Evolutionary conservation across 1,284 basidiomycete species (phyloP).

Genomic region (Cryptococcus maquisensis): DNA sequence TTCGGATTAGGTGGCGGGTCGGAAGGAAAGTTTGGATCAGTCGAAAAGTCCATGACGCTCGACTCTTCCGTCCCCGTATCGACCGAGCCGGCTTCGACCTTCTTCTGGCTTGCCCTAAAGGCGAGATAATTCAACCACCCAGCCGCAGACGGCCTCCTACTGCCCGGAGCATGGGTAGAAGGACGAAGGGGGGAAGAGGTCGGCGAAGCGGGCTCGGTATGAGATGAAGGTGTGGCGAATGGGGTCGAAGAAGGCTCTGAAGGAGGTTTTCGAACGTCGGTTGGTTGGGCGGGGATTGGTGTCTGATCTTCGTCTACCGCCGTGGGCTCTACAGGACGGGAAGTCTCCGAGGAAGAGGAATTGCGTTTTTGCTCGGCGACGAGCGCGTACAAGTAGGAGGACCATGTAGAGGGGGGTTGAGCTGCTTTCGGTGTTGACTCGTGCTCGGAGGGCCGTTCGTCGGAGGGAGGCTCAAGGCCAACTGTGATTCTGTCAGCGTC

Average conservation of each 20-base stretch:
- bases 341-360: not conserved
- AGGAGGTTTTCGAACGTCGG: not conserved
- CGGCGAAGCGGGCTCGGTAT: not conserved
- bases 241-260: not conserved
- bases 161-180: not conserved
- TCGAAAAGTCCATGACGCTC: conserved; percentile 44
- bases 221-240: not conserved
- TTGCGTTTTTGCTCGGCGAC: conserved; percentile 10
- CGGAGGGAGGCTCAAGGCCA: not conserved
- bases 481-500: not conserved
- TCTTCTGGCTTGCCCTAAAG: conserved; percentile 39
- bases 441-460: not conserved
- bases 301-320: conserved; percentile 17
- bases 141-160: conserved; percentile 18
- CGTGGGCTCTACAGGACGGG: conserved; percentile 4
- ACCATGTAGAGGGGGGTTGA: conserved; percentile 14
- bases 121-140: conserved; percentile 46
- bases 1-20: not conserved
- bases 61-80: conserved; percentile 16
- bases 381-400: conserved; percentile 26
- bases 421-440: not conserved
- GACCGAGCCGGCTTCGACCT: conserved; percentile 21
- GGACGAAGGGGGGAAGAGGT: not conserved
- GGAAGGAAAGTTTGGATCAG: conserved; percentile 41
- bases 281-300: conserved; percentile 5